Base-by-base conservation (phyloP, 176 grass and related monocot genomes). In the Oryza rufipogon region DNA sequence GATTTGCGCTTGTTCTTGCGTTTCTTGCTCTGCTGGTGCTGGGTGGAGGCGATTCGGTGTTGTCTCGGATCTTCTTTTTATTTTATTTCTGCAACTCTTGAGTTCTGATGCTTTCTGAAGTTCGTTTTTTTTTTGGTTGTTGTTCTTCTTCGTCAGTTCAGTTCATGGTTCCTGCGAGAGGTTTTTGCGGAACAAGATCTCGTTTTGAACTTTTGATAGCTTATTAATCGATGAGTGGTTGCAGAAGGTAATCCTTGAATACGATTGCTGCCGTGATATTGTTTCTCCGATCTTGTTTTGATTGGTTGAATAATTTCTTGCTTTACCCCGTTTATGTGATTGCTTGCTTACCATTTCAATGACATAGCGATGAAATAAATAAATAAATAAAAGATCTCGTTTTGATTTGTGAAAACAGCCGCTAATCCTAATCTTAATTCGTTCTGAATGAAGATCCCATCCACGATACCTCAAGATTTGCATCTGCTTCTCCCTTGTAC, bases 361-460 rank as follows among this genome's bases (percentile, higher is more conserved):
- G 23, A 51, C 60, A 74, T 19, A 2, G 47, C 47, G 17, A 34
- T 84, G n/a, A 41, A 41, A 41, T 1, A 32, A 32, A 32, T 32
- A 32, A 32, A 32, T 2, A 32, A 32, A 32, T 2, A 70, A 86
- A 84, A 92, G 87, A 95, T 92, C 81, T 36, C 71, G 33, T 71
- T 87, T 75, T 85, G 87, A 71, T 91, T n/a, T 76, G 84, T 30
- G 75, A 86, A 81, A 74, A 60, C 83, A 54, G 70, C 80, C 72
- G 70, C 80, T 39, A 69, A 64, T 71, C 79, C 75, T 36, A 75
- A 69, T 81, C 75, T 81, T 33, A 80, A 67, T 77, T 77, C 49
- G 25, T 10, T 82, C 11, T 48, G 6, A 15, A 19, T 71, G 39
- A 68, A 78, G 68, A 61, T 82, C 68, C 77, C 56, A 15, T 41